Evolutionary conservation across 495 filamentous ascomycete species (phyloP), one percentile per base, ranked within the genome.

Genomic region (Neurospora tetraspora): DNA sequence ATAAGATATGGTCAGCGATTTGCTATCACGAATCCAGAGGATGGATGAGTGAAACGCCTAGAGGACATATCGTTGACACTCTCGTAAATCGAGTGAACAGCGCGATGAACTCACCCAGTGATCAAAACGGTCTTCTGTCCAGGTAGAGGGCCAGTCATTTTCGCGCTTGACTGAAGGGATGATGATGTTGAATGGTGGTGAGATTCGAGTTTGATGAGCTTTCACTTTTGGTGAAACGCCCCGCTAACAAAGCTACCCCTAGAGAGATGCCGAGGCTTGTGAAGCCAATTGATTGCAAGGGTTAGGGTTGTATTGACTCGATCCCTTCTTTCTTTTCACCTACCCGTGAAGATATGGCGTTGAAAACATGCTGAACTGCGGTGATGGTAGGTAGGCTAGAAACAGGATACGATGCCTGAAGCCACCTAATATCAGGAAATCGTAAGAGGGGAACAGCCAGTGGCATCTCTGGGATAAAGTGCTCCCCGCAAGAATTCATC

Each of bases 51-150:
- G 9, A 10, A 43, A 31, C 12, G 43, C n/a, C 10, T 27, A 16
- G 23, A 18, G 1, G 53, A 27, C 53, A 61, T 16, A 7, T 61
- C 27, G 14, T 16, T 5, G 53, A 34, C 53, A 61, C 53, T 61
- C 27, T 1, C 0, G 0, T 3, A 34, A 61, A 34, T 27, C 27
- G 3, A 9, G 8, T 3, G 2, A 1, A 61, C 27, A 9, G 6
- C 53, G 12, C 27, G 65, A 40, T 4, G 65, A 12, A 70, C 80
- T 59, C 76, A 87, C 85, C 85, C 85, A 61, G 85, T 87, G 70
- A 87, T 82, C 36, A 87, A 80, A 27, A 84, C 85, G n/a, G 80
- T 84, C 77, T 86, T 86, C 73, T 84, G 82, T 40, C 81, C 80
- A 43, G 82, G 79, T 14, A 71, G 23, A 6, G 78, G 77, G 14